phyloP scores from a whole-genome alignment of 768 basidiomycete species.

The Trametes punicea region DNA sequence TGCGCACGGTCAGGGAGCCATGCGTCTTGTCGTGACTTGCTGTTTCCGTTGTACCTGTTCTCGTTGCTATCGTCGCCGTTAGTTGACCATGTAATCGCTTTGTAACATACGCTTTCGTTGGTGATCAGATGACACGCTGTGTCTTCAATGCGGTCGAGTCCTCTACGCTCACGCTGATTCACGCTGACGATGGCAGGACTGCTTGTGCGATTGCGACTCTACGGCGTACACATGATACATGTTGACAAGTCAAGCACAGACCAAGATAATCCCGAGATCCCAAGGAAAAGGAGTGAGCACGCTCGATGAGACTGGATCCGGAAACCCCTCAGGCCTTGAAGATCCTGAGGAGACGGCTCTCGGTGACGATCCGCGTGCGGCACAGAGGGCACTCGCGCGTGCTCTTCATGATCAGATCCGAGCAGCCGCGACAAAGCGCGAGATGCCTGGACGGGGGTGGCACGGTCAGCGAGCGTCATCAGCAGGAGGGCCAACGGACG shows the following conservation, averaged over 20 bases:
- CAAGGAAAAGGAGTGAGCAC: no score
- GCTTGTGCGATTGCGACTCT: no score
- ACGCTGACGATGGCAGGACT: no score
- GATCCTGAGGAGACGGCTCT: constrained; percentile 75
- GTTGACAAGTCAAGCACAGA: no score
- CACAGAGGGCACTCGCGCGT: constrained; percentile 90
- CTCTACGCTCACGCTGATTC: no score
- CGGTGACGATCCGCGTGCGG: constrained; percentile 83
- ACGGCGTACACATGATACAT: no score
- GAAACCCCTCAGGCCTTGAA: constrained; percentile 43
- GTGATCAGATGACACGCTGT: no score
- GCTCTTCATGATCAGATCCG: constrained; percentile 74
- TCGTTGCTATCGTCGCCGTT: neutral
- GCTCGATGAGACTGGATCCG: no score
- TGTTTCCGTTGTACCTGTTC: neutral
- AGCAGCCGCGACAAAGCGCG: constrained; percentile 73
- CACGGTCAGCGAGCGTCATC: neutral
- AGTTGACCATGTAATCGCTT: neutral
- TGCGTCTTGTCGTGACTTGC: neutral
- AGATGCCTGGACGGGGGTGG: constrained; percentile 53
- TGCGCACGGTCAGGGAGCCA: neutral
- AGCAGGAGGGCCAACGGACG: no score
- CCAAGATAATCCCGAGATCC: no score
- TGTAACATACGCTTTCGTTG: neutral
- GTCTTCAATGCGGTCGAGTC: no score